A percentile compares a stretch with the other conserved stretches of the same genome.
These are phyloP conservation scores for Earliella scabrosa DNA, from an alignment of 1,284 basidiomycete genomes.

Conservation along the genomic window DNA sequence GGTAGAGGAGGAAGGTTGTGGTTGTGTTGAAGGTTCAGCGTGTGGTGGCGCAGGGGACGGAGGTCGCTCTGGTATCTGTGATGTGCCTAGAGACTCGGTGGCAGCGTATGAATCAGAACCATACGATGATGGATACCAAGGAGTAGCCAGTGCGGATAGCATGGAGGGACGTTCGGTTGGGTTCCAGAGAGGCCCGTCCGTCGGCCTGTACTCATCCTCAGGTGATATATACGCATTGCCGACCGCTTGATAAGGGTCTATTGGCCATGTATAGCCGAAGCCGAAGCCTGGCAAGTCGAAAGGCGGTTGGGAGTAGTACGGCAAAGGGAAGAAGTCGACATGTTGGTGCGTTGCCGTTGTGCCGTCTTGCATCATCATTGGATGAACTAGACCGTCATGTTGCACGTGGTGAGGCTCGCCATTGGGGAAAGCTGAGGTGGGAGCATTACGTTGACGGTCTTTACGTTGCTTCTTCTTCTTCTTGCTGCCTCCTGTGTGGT, in stretches of 20 bases:
- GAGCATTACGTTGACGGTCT: neutral
- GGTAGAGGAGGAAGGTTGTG: neutral
- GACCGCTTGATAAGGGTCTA: neutral
- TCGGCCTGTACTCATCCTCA: slow-evolving; percentile 11
- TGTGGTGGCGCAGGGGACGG: neutral
- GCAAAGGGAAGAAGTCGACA: neutral
- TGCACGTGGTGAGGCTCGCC: neutral
- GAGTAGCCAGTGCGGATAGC: neutral
- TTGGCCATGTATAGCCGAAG: neutral
- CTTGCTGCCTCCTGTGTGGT: slow-evolving; percentile 11
- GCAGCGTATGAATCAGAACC: neutral
- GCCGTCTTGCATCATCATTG: neutral
- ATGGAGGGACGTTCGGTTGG: neutral
- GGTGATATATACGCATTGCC: neutral
- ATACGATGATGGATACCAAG: slow-evolving; percentile 2
- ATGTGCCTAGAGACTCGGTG: neutral
- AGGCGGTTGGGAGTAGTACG: neutral
- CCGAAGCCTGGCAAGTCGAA: neutral
- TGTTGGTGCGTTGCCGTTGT: neutral
- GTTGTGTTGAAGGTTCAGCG: neutral
- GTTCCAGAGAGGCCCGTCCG: slow-evolving; percentile 10
- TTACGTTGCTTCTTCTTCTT: slow-evolving; percentile 23
- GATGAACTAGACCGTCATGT: neutral
- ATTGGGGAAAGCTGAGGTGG: neutral
- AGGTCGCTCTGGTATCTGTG: neutral